Base-by-base conservation (phyloP, 306 rosid species). In the Cercis canadensis region DNA sequence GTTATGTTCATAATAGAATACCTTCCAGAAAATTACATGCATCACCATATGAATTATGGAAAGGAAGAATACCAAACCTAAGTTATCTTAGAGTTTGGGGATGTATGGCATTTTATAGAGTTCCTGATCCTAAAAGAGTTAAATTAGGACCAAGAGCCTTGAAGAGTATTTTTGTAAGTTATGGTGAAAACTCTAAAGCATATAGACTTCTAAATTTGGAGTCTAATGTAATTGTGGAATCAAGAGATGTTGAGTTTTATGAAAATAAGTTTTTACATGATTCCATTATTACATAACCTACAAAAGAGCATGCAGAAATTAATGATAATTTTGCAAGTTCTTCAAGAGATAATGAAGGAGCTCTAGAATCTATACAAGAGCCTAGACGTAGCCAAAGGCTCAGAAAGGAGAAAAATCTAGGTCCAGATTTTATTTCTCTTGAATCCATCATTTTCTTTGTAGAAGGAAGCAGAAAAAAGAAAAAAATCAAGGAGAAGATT, bases 1-100 rank as follows among this genome's bases (percentile, higher is more conserved):
- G n/a, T n/a, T n/a, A n/a, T n/a, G n/a, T n/a, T n/a, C 21, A 0
- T 18, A 19, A 63, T 60, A 36, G 66, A 60, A 60, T 60, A 18
- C 31, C 69, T 41, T 63, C 37, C 18, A 63, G 11, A 37, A 63
- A 44, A 12, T 7, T 32, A 17, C 11, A 44, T 16, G 53, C 43
- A 1, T 44, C 52, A 13, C 52, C 54, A 18, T 63, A 43, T 19
- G 16, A 63, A 11, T 4, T 24, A 8, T 63, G 69, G 40, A 21
- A 63, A 5, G 69, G 66, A 3, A 60, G 32, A 39, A 60, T 13
- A 17, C 46, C 49, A 34, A 34, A 34, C n/a, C n/a, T n/a, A n/a
- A n/a, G n/a, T n/a, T n/a, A n/a, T n/a, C n/a, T n/a, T n/a, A n/a
- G n/a, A n/a, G n/a, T n/a, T n/a, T n/a, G n/a, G n/a, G n/a, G n/a